Evolutionary conservation across 257 asterid genomes (phyloP), one percentile per base, ranked within the genome.

Genomic region (Nicotiana tabacum): DNA sequence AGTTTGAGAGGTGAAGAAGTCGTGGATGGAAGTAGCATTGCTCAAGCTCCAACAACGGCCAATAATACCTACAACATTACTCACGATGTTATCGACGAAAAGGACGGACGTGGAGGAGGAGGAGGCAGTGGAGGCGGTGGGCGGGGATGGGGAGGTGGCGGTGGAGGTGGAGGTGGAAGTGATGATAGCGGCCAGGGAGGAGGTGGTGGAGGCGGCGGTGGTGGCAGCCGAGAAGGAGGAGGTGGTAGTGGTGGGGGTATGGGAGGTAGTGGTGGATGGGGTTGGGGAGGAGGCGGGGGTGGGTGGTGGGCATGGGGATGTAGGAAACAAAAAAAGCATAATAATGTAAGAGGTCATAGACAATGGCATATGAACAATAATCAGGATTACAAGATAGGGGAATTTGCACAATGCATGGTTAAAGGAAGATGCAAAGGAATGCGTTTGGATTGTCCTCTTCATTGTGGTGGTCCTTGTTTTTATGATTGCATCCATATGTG

Each of bases 201-300:
- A 0, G 86, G 87, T 0, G 84, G 86, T 0, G 86, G 85, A 0
- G 84, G 81, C 0, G 80, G 78, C 0, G 87, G 86, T 0, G 83
- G 77, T 0, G 79, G 83, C 0, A 81, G 85, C 0, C 81, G 80
- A 0, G 85, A 78, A 0, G 82, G 86, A 0, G 27, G 81, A 3
- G 58, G 83, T 1, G 77, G 88, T 8, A 69, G 82, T 0, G 32
- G 84, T 15, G 86, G 89, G 5, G 68, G 83, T 6, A 65, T 29
- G 62, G 90, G 90, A 24, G 89, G 89, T 6, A 82, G 85, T 11
- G 86, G 91, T 9, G 90, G 90, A 27, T 85, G 93, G 91, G 90
- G 93, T 0, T 83, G 91, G 87, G 91, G 90, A 18, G 89, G 91
- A 11, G 92, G 92, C 9, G 92, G 92, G 5, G 91, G 92, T 11